Base-by-base conservation (phyloP, 2,329 filamentous ascomycete species). In the Beauveria sp. region DNA sequence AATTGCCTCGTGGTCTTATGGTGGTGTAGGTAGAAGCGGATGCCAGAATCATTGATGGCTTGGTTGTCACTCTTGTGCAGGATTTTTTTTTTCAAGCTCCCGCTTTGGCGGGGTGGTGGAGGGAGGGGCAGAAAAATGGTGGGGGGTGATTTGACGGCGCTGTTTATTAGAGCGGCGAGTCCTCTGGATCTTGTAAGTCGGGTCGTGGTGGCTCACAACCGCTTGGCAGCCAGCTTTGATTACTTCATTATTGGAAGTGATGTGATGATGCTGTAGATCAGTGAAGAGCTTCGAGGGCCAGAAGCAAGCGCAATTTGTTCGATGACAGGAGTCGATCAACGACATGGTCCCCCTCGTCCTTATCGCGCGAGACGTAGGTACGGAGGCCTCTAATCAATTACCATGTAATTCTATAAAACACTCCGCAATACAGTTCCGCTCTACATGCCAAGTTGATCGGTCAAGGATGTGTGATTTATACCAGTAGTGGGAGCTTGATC, bases 31-130 rank as follows among this genome's bases (percentile, higher is more conserved):
- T 41, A 12, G n/a, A 47, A 40, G 8, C 30, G n/a, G 41, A 28
- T 41, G 54, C 53, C 9, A 55, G 34, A 37, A 37, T 5, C 12
- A 43, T 55, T 51, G 41, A 56, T 43, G 28, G 52, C 52, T 55
- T 46, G 55, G n/a, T 41, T 59, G 56, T 59, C 56, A 59, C 56
- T 52, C 26, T 24, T n/a, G 34, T 52, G 40, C 40, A 57, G 12
- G 44, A 7, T 16, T 53, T 59, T 59, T 52, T 59, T 53, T 57
- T 41, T 41, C 4, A 18, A 9, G 24, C 34, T 20, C n/a, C 48
- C 47, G 12, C 26, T 62, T 55, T 63, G 61, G 55, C 59, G 52
- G 60, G 60, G 62, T 57, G 59, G 52, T 63, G 61, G 62, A 61
- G 63, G 61, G 62, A 63, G 63, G 63, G 62, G 63, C 62, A 55